Conservation (phyloP, 139 green algal species). For the Mesostigma viride region DNA sequence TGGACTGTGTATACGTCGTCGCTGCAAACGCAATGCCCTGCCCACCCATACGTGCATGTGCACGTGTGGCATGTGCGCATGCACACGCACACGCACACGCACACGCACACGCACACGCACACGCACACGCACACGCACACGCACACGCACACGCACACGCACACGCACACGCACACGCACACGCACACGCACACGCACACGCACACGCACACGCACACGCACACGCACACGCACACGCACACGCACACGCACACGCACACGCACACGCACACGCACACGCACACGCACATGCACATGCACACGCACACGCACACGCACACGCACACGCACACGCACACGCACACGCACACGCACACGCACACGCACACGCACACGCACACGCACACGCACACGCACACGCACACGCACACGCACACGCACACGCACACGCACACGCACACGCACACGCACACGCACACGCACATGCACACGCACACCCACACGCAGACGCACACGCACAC, state of each 20-base stretch:
- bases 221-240: neutral
- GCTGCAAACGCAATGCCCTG: too few relatives aligned
- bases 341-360: neutral
- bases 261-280: neutral
- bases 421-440: neutral
- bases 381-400: neutral
- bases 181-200: slow-evolving; percentile 5
- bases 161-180: slow-evolving; percentile 1
- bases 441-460: neutral
- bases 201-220: neutral
- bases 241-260: neutral
- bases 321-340: neutral
- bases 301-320: neutral
- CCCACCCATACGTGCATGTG: too few relatives aligned
- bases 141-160: neutral
- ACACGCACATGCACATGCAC: neutral
- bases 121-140: neutral
- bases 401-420: slow-evolving; percentile 5
- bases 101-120: slow-evolving; percentile 1
- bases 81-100: neutral
- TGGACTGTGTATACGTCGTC: too few relatives aligned
- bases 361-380: slow-evolving; percentile 3
- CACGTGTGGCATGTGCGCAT: too few relatives aligned
- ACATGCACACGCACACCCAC: neutral
- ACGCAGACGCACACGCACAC: neutral